These are phyloP conservation scores for Cichorium intybus DNA, from an alignment of 140 eudicot species.

Conservation along the genomic window DNA sequence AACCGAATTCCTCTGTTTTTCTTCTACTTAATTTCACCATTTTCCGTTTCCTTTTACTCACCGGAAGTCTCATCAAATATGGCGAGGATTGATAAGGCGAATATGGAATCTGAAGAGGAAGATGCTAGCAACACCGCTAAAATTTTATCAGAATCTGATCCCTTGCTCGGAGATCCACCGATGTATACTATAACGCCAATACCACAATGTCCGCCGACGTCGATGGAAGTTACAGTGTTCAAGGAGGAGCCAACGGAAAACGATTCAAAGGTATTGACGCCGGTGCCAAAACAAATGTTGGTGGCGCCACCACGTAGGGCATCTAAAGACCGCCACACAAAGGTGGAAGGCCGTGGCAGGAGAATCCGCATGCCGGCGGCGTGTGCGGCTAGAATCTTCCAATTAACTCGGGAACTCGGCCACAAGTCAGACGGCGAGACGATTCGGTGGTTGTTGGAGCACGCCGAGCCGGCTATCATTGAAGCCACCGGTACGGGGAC, in stretches of 20 bases:
- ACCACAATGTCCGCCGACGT: background rate
- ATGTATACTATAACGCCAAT: background rate
- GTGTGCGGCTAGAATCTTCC: background rate
- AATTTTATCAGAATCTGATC: background rate
- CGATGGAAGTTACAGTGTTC: background rate
- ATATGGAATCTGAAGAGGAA: background rate
- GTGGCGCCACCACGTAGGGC: background rate
- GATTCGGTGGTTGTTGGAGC: conserved; percentile 2
- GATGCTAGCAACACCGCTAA: background rate
- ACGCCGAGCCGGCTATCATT: background rate
- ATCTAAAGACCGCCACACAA: background rate
- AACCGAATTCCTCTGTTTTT: background rate
- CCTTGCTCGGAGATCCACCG: background rate
- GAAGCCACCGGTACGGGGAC: background rate
- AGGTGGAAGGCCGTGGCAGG: background rate
- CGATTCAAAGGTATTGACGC: background rate
- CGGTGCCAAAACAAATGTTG: background rate
- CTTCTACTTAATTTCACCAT: background rate
- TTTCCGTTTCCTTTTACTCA: background rate
- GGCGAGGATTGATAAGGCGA: background rate
- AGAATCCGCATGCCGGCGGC: background rate
- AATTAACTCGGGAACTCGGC: background rate
- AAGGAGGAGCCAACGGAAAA: background rate
- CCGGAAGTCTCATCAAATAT: background rate
- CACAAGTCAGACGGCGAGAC: background rate